Percentiles rank a stretch among this genome's conserved stretches.
phyloP scores from a whole-genome alignment of 179 eudicot species.

The Silene noctiflora region DNA sequence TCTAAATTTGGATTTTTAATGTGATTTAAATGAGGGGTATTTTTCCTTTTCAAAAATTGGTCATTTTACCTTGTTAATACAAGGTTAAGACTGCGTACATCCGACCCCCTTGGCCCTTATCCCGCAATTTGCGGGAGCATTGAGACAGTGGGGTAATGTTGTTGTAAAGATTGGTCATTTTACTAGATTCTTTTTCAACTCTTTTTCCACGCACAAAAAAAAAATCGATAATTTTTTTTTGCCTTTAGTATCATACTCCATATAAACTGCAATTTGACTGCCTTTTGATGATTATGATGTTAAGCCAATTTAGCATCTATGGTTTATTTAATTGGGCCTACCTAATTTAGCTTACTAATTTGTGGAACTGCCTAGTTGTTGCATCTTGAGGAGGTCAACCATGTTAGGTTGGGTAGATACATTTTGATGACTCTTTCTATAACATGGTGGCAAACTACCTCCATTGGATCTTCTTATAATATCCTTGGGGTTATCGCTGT shows the following conservation, averaged over 20 bases:
- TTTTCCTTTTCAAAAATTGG: constrained; percentile 9
- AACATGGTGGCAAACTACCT: too few relatives aligned
- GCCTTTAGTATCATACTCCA: neutral
- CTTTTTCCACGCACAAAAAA: neutral
- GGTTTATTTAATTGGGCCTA: constrained; percentile 22
- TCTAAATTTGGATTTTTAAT: constrained; percentile 1
- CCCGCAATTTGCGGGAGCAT: too few relatives aligned
- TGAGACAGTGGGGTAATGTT: too few relatives aligned
- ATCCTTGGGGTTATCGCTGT: neutral
- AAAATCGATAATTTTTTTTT: neutral
- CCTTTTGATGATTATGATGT: constrained; percentile 12
- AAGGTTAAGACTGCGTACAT: too few relatives aligned
- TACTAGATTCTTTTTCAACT: constrained; percentile 8
- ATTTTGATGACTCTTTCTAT: neutral
- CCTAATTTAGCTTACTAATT: constrained; percentile 17
- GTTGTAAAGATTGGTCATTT: neutral
- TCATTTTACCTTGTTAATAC: neutral
- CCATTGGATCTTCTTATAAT: neutral
- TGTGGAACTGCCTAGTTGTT: constrained; percentile 15
- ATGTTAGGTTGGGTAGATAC: constrained; percentile 13
- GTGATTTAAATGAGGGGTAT: constrained; percentile 9
- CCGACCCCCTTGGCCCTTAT: too few relatives aligned
- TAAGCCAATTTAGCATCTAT: constrained; percentile 19
- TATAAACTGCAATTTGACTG: constrained; percentile 10
- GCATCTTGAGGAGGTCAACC: constrained; percentile 30